Evolutionary conservation across 2,329 filamentous ascomycete genomes (phyloP), one percentile per base, ranked within the genome.

Genomic region (Ophiosphaerella korrae): DNA sequence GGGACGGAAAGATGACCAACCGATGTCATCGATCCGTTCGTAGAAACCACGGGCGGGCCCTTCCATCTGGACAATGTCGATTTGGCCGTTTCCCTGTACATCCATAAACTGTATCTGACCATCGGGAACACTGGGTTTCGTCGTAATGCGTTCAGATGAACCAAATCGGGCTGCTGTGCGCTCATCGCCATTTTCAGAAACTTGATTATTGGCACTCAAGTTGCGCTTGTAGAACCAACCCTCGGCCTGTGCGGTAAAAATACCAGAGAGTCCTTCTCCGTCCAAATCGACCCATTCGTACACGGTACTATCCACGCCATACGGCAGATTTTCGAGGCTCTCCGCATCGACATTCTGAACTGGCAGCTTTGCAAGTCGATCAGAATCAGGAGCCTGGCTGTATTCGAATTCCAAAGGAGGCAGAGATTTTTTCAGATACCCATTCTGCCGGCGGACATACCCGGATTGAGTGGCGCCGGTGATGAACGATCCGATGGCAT

Each of bases 211-310:
- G 6, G 13, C 16, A 26, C 32, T 24, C 38, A 48, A 33, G 31
- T 65, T 65, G 7, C 39, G 35, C 42, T 58, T 48, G 36, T 56
- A 61, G 21, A 39, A 55, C 55, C 52, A 64, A 3, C 9, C 13
- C 2, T 33, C 47, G 5, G 43, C 47, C 9, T 29, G 38, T 13
- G 38, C 21, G 5, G 40, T 34, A 4, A 71, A 38, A 5, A 64
- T 23, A 0, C 67, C 63, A 0, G 62, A 33, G 13, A 45, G 9
- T 1, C 67, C 67, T 26, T 65, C 63, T 6, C 59, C 57, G 42
- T 67, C 48, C 1, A 71, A 50, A 38, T 70, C 64, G 3, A 69
- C 18, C 62, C 60, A 69, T 11, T 14, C 8, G 23, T 60, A 21
- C 5, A 31, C 18, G 2, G 43, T 5, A 6, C 50, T 46, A 7